Base-by-base conservation (phyloP, 139 green algal genomes). In the Tetraselmis striata region DNA sequence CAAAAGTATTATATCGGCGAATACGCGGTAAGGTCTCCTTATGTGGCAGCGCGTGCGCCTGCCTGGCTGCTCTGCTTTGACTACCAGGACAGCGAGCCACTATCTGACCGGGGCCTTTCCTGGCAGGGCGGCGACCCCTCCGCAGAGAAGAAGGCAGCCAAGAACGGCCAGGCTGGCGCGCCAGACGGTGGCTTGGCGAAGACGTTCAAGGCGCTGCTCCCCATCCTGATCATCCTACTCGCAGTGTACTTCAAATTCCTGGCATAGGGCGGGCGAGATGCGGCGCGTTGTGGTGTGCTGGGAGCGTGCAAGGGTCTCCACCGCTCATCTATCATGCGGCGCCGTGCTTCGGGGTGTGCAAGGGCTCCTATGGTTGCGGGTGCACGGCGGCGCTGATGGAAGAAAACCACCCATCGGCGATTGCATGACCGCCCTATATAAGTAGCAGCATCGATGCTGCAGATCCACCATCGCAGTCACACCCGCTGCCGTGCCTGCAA, bases 1-100 rank as follows among this genome's bases (percentile, higher is more conserved):
- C 76, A 89, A 27, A 83, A 90, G 28, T 93, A 85, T 77, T 83
- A 85, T 29, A 86, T 94, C 32, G 90, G 88, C 27, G 81, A 88
- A 1, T 87, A 88, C 31, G 83, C 87, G 59, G 87, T 87, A 2
- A 29, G 80, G 75, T 5, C n/a, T 28, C 80, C 27, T 22, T 83
- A 2, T 83, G 2, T 2, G 45, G 26, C 80, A 18, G 78, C n/a
- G 27, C 2, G 76, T 84, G 1, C 45, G 11, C 45, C 18, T 18
- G 11, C 45, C 11, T 67, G 5, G 45, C 11, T 67, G 18, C 18
- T 67, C 11, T 25, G 45, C 18, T 67, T 5, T 67, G 45, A n/a
- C n/a, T n/a, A n/a, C n/a, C n/a, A n/a, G n/a, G n/a, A n/a, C n/a
- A n/a, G n/a, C n/a, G n/a, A n/a, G n/a, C n/a, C n/a, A n/a, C n/a